Evolutionary conservation across 768 basidiomycete species (phyloP), one percentile per base, ranked within the genome.

Genomic region (Rhizopogon sp.): DNA sequence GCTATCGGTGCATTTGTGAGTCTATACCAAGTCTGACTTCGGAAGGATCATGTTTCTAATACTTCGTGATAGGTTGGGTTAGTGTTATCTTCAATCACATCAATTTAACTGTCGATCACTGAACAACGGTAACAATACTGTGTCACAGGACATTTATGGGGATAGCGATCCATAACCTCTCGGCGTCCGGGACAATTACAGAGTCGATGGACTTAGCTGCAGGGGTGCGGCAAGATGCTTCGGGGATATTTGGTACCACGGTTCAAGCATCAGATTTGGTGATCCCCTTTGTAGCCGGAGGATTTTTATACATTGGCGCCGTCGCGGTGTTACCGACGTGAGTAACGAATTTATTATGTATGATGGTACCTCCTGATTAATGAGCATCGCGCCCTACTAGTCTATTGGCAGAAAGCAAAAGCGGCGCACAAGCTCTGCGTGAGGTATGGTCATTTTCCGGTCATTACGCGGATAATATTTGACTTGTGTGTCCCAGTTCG

Each of bases 281-380:
- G 44, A 91, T 93, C 59, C 90, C 90, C 14, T 91, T 90, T 66
- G 90, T 92, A 43, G 90, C 91, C 35, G 91, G 91, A 59, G 92
- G 92, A 16, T 97, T 95, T 74, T 74, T 96, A 63, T 95, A 94
- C 72, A 94, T 96, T 65, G 93, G 92, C 28, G 90, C 90, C 31
- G 93, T 95, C 54, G 91, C 92, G 46, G 92, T 94, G 57, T 74
- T 94, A 56, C 93, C 93, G 62, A 90, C 88, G 90, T 92, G 79
- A 65, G 88, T 79, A 17, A 28, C 29, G 35, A 22, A 56, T 56
- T 56, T 58, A 43, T 57, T 52, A 3, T 16, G 41, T 52, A 3
- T 16, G 41, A 14, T 52, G 9, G 47, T 33, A 53, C 42, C 47
- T 55, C 46, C 17, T 59, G 39, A 49, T 31, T 57, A 40, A 56